Conservation (phyloP, 2,329 filamentous ascomycete species). For the Trichophyton verrucosum region DNA sequence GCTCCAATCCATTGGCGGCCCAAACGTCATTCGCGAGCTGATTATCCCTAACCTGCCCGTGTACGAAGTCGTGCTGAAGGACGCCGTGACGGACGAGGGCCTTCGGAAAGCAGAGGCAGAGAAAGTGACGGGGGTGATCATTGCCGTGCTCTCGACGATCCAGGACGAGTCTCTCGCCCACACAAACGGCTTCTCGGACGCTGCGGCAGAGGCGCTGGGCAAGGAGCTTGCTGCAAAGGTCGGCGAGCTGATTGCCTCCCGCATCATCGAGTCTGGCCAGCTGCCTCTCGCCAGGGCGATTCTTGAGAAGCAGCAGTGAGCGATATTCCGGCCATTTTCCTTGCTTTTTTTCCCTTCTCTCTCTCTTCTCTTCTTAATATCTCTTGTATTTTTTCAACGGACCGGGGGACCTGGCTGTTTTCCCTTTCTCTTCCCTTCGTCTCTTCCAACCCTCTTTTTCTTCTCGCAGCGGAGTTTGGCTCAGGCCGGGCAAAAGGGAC, state of each 20-base stretch:
- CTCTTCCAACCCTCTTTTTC: neutral
- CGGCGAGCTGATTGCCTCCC: conserved; percentile 30
- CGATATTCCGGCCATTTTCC: neutral
- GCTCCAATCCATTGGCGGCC: conserved; percentile 61
- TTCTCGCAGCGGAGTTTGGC: no score
- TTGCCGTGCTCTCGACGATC: conserved; percentile 44
- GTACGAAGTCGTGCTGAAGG: conserved; percentile 50
- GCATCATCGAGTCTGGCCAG: conserved; percentile 31
- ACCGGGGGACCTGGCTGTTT: neutral
- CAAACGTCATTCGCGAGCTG: conserved; percentile 50
- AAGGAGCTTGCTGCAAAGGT: conserved; percentile 29
- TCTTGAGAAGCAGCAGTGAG: conserved; percentile 16
- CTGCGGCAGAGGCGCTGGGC: conserved; percentile 27
- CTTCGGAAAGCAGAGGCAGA: conserved; percentile 47
- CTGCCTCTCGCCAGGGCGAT: conserved; percentile 30
- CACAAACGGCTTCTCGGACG: conserved; percentile 30
- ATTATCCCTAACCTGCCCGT: conserved; percentile 54
- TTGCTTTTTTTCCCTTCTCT: neutral
- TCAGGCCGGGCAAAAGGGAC: neutral
- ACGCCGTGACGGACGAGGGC: conserved; percentile 42
- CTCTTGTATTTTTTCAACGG: neutral
- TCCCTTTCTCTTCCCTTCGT: neutral
- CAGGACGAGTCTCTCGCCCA: conserved; percentile 34
- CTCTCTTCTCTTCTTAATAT: no score
- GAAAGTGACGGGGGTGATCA: conserved; percentile 45